Evolutionary conservation across 768 basidiomycete species (phyloP), one percentile per base, ranked within the genome.

Genomic region (Pleurotus djamor): DNA sequence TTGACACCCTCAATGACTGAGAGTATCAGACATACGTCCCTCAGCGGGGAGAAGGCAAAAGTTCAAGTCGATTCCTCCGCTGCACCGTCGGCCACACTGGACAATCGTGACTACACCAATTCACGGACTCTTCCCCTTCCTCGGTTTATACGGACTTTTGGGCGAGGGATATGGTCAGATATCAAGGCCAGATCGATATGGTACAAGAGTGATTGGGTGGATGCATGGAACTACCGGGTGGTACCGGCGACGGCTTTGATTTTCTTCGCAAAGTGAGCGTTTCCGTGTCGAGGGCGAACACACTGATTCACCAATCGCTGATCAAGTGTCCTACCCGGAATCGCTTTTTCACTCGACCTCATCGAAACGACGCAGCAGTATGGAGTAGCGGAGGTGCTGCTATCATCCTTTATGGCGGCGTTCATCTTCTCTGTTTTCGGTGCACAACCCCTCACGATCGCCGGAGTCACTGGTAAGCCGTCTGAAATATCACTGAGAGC

Each of bases 161-260:
- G 84, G 1, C 67, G 76, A 4, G 94, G 94, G 5, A 91, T 96
- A 65, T 60, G 79, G 14, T 73, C 76, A 38, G 95, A 97, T 71
- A 76, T 96, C 12, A 77, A 74, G 48, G 79, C 88, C 1, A 81
- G 95, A 44, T 74, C 78, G 1, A 93, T 94, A 0, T 95, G 84
- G 79, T 98, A 96, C 69, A 59, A 78, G 36, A 88, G 84, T 57
- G 94, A 97, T 74, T 98, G 95, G 95, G 84, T 77, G 8, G 92
- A 96, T 69, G 94, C 91, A 5, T 94, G 89, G 86, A 92, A 92
- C 68, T 96, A 96, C 71, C 80, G 96, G 52, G 92, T 96, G 5
- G 66, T 96, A 5, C 94, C 94, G 5, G 89, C 94, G 0, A 92
- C 92, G 4, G 85, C 88, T 35, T 79, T 95, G 34, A 91, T 94